Percentiles rank a stretch among this genome's conserved stretches.
Conservation (phyloP, 768 basidiomycete species). For the Pleurotus sapidus region DNA sequence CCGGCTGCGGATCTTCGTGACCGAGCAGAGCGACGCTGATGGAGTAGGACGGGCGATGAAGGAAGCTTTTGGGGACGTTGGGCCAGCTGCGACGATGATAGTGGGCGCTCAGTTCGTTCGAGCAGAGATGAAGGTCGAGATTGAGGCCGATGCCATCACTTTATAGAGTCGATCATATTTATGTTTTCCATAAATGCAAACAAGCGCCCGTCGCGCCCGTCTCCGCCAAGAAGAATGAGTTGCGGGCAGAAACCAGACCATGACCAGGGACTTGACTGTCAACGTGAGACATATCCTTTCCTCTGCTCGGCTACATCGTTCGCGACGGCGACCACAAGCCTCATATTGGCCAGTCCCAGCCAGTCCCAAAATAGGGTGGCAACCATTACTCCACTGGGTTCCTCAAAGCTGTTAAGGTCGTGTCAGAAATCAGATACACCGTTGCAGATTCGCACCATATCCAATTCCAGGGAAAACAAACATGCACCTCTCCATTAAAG, state of each 20-base stretch:
- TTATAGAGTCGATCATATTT: too few species aligned
- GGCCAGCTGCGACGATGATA: slow-evolving; percentile 53
- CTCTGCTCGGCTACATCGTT: too few species aligned
- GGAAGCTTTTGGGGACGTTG: slow-evolving; percentile 37
- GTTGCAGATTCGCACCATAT: neutral
- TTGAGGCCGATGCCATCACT: slow-evolving; percentile 45
- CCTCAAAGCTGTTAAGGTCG: slow-evolving; percentile 7
- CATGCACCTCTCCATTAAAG: slow-evolving; percentile 36
- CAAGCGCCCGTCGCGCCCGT: too few species aligned
- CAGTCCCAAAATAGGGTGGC: slow-evolving; percentile 1
- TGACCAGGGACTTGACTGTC: too few species aligned
- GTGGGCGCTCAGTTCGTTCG: slow-evolving; percentile 44
- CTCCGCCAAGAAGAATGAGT: too few species aligned
- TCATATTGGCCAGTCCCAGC: too few species aligned
- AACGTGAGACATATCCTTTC: too few species aligned
- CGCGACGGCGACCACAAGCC: too few species aligned
- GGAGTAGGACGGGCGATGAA: slow-evolving; percentile 38
- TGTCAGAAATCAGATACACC: too few species aligned
- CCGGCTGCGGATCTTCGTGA: slow-evolving; percentile 50
- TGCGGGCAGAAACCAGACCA: too few species aligned
- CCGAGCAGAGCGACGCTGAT: slow-evolving; percentile 32
- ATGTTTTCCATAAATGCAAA: too few species aligned
- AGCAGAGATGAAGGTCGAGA: slow-evolving; percentile 50
- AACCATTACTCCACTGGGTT: neutral
- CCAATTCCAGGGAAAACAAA: neutral